Evolutionary conservation across 2,329 filamentous ascomycete genomes (phyloP).

Genomic region (Venturia pyrina): DNA sequence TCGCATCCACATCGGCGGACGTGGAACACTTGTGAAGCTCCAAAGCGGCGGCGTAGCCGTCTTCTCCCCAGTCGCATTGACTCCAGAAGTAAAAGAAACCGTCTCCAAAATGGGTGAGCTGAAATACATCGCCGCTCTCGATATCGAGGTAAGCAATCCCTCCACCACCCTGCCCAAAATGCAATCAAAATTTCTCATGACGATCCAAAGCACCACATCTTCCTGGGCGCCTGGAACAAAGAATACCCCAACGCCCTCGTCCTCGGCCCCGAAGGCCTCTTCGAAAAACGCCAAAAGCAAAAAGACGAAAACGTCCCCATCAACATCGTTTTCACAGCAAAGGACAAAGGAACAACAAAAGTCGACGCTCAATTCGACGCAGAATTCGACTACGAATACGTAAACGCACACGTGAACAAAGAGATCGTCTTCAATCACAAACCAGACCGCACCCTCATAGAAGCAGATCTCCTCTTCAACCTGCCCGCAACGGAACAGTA

Average conservation of each 20-base stretch:
- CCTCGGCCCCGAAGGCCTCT: conserved; percentile 72
- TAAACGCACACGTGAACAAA: conserved; percentile 69
- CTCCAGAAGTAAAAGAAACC: conserved; percentile 58
- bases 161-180: not conserved
- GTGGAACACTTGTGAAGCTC: conserved; percentile 77
- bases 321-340: conserved; percentile 46
- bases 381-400: conserved; percentile 79
- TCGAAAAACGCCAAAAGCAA: conserved; percentile 64
- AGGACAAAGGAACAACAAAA: conserved; percentile 27
- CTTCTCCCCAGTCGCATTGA: conserved; percentile 86
- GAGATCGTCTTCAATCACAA: conserved; percentile 83
- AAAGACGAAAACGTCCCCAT: conserved; percentile 53
- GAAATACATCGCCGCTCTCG: conserved; percentile 76
- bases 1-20: conserved; percentile 69
- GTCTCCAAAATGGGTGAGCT: conserved; percentile 53
- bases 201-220: conserved; percentile 65
- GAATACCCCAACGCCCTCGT: conserved; percentile 71
- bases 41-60: conserved; percentile 69
- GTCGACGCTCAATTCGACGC: conserved; percentile 71
- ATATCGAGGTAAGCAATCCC: conserved; percentile 51
- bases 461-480: conserved; percentile 91
- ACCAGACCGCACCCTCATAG: conserved; percentile 67
- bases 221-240: conserved; percentile 72
- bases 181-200: too few species aligned
- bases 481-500: conserved; percentile 79